Evolutionary conservation across 2,329 filamentous ascomycete species (phyloP).

Genomic region (Talaromyces sp.): DNA sequence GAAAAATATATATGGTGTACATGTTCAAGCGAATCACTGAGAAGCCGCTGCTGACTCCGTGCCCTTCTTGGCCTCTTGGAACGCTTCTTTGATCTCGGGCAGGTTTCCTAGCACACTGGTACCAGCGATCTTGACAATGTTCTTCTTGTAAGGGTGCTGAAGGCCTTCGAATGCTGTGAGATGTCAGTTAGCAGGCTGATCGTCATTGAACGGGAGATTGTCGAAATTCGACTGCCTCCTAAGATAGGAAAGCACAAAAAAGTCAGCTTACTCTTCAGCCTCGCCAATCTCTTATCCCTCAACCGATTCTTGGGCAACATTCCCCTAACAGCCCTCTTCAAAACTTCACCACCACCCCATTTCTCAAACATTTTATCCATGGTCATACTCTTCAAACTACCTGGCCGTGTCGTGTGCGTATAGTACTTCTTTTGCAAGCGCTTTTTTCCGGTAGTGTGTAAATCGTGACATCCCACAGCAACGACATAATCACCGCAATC

Average conservation of each 20-base stretch:
- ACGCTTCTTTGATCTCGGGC: conserved; percentile 34
- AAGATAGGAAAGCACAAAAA: neutral
- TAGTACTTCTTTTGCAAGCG: conserved; percentile 94
- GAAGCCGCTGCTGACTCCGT: conserved; percentile 17
- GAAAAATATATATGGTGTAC: conserved; percentile 10
- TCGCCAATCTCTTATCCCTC: conserved; percentile 76
- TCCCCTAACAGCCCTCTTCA: conserved; percentile 86
- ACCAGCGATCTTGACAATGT: conserved; percentile 69
- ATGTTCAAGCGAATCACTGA: conserved; percentile 12
- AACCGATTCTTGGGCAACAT: conserved; percentile 98
- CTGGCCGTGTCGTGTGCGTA: conserved; percentile 84
- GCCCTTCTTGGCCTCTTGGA: conserved; percentile 29
- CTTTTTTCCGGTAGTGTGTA: conserved; percentile 88
- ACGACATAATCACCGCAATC: conserved; percentile 99
- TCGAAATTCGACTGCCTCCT: no score
- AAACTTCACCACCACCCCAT: conserved; percentile 84
- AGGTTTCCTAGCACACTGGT: conserved; percentile 38
- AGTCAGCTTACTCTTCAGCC: conserved; percentile 64
- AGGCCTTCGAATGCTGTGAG: conserved; percentile 77
- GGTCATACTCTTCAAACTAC: conserved; percentile 77
- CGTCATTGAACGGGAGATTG: neutral
- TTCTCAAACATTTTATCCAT: conserved; percentile 96
- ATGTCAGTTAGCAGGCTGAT: neutral
- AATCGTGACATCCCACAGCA: conserved; percentile 77
- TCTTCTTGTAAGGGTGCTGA: conserved; percentile 85